Evolutionary conservation across 192 early-diverging fungal species (phyloP), one percentile per base, ranked within the genome.

Genomic region (Coemansia sp.): DNA sequence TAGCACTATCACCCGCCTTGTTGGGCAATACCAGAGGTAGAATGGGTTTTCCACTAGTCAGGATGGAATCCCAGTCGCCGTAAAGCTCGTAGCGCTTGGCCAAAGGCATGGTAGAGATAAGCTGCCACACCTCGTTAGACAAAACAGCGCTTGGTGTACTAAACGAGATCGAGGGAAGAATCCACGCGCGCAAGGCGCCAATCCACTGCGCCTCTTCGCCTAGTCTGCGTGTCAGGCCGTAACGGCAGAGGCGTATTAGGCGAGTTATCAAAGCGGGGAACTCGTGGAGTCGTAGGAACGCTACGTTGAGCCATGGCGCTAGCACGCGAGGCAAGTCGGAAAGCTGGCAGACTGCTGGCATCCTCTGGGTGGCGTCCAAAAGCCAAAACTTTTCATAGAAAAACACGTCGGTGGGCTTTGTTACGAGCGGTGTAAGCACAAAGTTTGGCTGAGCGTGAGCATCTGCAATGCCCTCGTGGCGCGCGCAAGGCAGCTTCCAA

Each of bases 331-430:
- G 80, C 21, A 77, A 8, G 41, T 59, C 63, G n/a, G 36, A 42
- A 29, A 82, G n/a, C 8, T 69, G 21, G 21, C 31, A 19, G 3
- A 68, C 44, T 27, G 23, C 37, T 11, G 75, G 80, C 19, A 82
- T 50, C 50, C 50, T 57, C 12, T 32, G n/a, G 2, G 68, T 63
- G 6, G 68, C 42, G 23, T 76, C 80, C 11, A 74, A 63, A 14
- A 72, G 72, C 80, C 80, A 82, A 55, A 82, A 82, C 36, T 68
- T 70, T 17, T 82, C 75, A 53, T 82, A 82, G 37, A 82, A 82
- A 63, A 82, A 82, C 39, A 66, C 72, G 17, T 77, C 80, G 61
- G 38, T 64, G n/a, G 80, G 59, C 29, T 42, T 61, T 44, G 41
- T 63, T 27, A 46, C 42, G 27, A 70, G 68, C 23, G 79, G 79